Evolutionary conservation across 2,329 filamentous ascomycete species (phyloP).

Genomic region (Gremmenia infestans): DNA sequence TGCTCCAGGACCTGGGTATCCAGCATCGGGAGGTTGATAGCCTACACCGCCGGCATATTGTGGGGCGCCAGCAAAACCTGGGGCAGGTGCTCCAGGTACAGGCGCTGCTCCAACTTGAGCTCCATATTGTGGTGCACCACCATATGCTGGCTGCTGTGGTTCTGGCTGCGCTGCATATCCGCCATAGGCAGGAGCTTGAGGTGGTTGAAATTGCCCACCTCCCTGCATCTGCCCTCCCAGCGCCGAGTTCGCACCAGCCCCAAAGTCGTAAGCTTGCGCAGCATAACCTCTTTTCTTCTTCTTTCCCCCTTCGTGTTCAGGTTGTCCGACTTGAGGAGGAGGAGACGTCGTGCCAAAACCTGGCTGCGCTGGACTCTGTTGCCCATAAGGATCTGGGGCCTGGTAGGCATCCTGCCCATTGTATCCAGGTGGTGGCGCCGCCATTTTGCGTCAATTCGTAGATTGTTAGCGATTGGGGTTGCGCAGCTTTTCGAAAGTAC

Average conservation of each 20-base stretch:
- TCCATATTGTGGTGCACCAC: slow-evolving; percentile 27
- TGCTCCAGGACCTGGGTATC: slow-evolving; percentile 54
- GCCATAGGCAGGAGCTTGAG: slow-evolving; percentile 34
- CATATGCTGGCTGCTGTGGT: slow-evolving; percentile 26
- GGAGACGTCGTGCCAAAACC: slow-evolving; percentile 25
- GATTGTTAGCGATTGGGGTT: neutral
- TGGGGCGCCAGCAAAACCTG: slow-evolving; percentile 29
- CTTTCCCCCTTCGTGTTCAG: slow-evolving; percentile 45
- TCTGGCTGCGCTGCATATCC: slow-evolving; percentile 29
- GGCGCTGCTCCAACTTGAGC: slow-evolving; percentile 34
- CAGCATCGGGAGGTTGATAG: slow-evolving; percentile 64
- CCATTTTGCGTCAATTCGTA: slow-evolving; percentile 33
- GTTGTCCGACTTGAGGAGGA: slow-evolving; percentile 29
- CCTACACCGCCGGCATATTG: slow-evolving; percentile 43
- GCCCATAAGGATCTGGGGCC: slow-evolving; percentile 42
- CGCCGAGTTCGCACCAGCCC: slow-evolving; percentile 75
- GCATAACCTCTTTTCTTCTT: slow-evolving; percentile 97
- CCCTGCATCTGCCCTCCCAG: slow-evolving; percentile 61
- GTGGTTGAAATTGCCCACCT: slow-evolving; percentile 39
- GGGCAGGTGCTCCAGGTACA: slow-evolving; percentile 32
- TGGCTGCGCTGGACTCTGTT: slow-evolving; percentile 36
- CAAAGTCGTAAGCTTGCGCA: slow-evolving; percentile 90
- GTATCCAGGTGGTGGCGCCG: slow-evolving; percentile 47
- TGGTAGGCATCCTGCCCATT: slow-evolving; percentile 38
- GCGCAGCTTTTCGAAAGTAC: slow-evolving; percentile 2